Evolutionary conservation across 176 grass and related monocot genomes (phyloP), one percentile per base, ranked within the genome.

Genomic region (Zoysia pacifica): DNA sequence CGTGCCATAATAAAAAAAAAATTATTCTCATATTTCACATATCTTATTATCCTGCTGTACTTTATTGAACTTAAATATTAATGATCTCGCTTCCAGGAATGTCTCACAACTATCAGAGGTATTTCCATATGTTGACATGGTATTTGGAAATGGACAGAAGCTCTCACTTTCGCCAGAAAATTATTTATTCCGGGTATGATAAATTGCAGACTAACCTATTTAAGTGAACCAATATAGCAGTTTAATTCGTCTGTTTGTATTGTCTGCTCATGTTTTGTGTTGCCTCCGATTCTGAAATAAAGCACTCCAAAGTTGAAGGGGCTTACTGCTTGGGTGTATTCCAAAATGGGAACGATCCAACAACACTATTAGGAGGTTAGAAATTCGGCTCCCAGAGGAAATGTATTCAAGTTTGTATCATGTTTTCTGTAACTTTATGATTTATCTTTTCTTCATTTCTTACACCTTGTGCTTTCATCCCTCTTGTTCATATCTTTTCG

Each of bases 311-410:
- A 89, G 90, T 99, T 79, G 86, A 86, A 59, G 97, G 90, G 49
- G 97, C 90, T 44, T 99, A 99, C 91, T 99, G 97, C 82, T 76
- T 99, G 82, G 97, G 97, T 67, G 93, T 99, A 46, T 99, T 99
- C 84, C 97, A 99, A 73, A 99, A 99, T 77, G 97, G 93, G 67
- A 99, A 93, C 91, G 97, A 99, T 91, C 86, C 84, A 61, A 96
- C 97, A 75, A 99, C 93, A 73, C 84, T 99, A 53, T 86, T 99
- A 79, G 97, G 97, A 77, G 97, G 97, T 99, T 93, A 81, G 78
- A 39, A 41, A 51, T 53, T 84, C 59, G 72, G 76, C 72, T 74
- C 41, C 43, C 48, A 12, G 44, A 82, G 74, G 65, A 52, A 71
- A 11, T 20, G 79, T 2, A 52, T 60, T 10, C 41, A 72, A 28